Conservation (phyloP, 2,329 filamentous ascomycete species). For the Mycosphaerella arachidis region DNA sequence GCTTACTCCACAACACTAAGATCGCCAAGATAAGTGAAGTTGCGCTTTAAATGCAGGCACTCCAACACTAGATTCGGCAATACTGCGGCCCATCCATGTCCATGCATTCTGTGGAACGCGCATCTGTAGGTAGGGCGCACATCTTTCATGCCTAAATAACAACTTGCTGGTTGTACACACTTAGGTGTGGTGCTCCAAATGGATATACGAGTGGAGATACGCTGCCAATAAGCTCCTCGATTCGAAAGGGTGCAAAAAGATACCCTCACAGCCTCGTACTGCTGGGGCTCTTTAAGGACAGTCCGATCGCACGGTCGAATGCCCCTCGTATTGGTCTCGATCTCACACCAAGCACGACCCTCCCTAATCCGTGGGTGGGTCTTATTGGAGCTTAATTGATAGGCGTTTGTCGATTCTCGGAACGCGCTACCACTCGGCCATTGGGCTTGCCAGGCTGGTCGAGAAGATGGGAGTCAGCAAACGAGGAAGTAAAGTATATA, state of each 20-base stretch:
- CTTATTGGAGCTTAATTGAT: background rate
- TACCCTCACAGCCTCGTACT: background rate
- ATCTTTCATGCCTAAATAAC: too few relatives aligned
- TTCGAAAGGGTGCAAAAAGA: background rate
- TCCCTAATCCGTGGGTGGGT: background rate
- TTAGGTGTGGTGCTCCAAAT: too few relatives aligned
- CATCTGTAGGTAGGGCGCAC: too few relatives aligned
- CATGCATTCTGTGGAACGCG: too few relatives aligned
- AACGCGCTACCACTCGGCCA: background rate
- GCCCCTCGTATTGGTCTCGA: background rate
- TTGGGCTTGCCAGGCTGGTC: background rate
- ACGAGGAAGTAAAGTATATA: background rate
- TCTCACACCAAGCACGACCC: background rate
- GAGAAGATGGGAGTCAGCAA: background rate
- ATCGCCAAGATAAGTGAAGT: too few relatives aligned
- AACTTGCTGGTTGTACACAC: too few relatives aligned
- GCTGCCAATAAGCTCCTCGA: too few relatives aligned
- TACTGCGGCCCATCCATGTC: too few relatives aligned
- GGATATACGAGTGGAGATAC: too few relatives aligned
- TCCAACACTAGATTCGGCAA: too few relatives aligned
- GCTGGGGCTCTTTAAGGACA: background rate
- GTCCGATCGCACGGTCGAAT: background rate
- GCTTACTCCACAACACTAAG: too few relatives aligned
- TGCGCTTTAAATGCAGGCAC: too few relatives aligned
- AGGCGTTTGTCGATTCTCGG: background rate